Evolutionary conservation across 441 rosid genomes (phyloP).

Genomic region (Adansonia rubrostipa): DNA sequence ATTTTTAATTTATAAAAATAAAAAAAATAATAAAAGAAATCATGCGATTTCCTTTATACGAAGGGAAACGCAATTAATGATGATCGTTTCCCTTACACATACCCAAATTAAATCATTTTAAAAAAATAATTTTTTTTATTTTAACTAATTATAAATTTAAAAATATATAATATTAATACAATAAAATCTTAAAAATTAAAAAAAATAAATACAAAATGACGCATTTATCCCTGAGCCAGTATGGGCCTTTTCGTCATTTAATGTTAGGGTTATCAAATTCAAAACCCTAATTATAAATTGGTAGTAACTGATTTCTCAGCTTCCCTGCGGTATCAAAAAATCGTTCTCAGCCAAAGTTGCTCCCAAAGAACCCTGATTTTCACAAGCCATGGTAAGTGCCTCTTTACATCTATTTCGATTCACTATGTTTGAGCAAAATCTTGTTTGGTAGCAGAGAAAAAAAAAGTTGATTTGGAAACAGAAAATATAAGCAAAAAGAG

Average conservation of each 20-base stretch:
- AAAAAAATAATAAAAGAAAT: no score
- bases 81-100: no score
- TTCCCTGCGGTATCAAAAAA: neutral
- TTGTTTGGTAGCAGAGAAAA: neutral
- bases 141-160: no score
- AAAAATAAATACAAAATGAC: neutral
- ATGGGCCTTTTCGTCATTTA: neutral
- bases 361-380: neutral
- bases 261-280: neutral
- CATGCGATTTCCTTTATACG: no score
- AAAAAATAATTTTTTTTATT: no score
- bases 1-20: no score
- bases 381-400: constrained; percentile 21
- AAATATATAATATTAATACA: no score
- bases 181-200: no score
- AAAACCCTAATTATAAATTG: constrained; percentile 19
- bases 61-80: no score
- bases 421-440: neutral
- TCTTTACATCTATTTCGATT: neutral
- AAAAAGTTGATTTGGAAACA: neutral
- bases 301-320: neutral
- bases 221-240: neutral
- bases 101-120: no score
- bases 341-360: neutral
- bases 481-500: neutral